Base-by-base conservation (phyloP, 352 stramenopile genomes). In the Phytophthora uliginosa region DNA sequence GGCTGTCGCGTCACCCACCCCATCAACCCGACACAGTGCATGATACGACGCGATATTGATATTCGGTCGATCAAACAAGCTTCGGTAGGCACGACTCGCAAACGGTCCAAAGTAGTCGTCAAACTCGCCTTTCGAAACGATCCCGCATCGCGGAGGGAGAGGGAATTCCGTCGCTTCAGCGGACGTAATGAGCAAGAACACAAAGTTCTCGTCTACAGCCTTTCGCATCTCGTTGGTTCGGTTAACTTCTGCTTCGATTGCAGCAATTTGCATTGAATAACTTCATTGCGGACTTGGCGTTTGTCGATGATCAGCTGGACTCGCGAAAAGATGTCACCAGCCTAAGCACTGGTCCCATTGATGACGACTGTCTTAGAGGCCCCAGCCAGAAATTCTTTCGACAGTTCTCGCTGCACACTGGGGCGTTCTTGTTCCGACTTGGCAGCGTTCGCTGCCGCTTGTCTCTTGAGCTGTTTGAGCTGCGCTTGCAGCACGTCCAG, bases 401-500 rank as follows among this genome's bases (percentile, higher is more conserved):
- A 69, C 0, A 77, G 31, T 34, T 76, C 47, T 20, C 28, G 26
- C 36, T 68, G 66, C n/a, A 58, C 24, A 51, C 51, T 63, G 12
- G 28, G 18, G 33, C 47, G 53, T 24, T 78, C 33, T 22, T 59
- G 15, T 63, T 64, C 13, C 7, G 64, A 20, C 64, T 74, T 68
- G 56, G 47, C 50, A 26, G 64, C 20, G 42, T 70, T 54, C 3
- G 52, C 51, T 2, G 60, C 56, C 12, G 53, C 55, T 9, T 82
- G 55, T 20, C 48, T 48, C 34, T 75, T 59, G 12, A 85, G 66
- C 56, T 63, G 71, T 9, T 69, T 67, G n/a, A 80, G 51, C 54
- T 85, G 68, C 33, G 57, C 20, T 52, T 82, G 59, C 4, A 77
- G 63, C 31, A 69, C 40, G 22, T 74, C 64, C 33, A 82, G n/a